These are phyloP conservation scores for Tricholoma sp. DNA, from an alignment of 768 basidiomycete genomes.

Conservation along the genomic window DNA sequence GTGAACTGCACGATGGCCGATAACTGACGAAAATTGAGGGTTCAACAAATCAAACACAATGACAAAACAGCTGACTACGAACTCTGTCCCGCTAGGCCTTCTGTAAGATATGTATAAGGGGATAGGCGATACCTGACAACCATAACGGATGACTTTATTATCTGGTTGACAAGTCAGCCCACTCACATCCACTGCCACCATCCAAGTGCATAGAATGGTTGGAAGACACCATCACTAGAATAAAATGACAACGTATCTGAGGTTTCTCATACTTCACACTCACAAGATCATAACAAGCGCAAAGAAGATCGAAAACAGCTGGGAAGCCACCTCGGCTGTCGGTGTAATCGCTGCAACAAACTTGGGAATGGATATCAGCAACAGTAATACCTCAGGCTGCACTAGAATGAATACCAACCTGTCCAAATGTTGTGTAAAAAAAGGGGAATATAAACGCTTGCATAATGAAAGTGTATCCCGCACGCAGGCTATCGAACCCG, in stretches of 20 bases:
- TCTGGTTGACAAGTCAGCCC: no score
- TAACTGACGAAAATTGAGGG: slow-evolving; percentile 33
- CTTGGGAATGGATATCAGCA: background rate
- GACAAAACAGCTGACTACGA: slow-evolving; percentile 9
- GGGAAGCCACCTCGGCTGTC: slow-evolving; percentile 51
- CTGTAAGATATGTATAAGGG: slow-evolving; percentile 48
- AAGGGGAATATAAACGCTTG: slow-evolving; percentile 52
- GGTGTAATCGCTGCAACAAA: slow-evolving; percentile 59
- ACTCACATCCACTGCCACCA: slow-evolving; percentile 74
- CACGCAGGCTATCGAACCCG: slow-evolving; percentile 48
- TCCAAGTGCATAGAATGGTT: slow-evolving; percentile 54
- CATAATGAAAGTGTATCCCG: slow-evolving; percentile 55
- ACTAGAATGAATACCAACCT: slow-evolving; percentile 11
- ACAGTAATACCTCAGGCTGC: background rate
- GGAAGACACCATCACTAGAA: slow-evolving; percentile 58
- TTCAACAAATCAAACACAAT: background rate
- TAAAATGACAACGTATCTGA: slow-evolving; percentile 16
- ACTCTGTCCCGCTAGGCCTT: slow-evolving; percentile 46
- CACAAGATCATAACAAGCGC: slow-evolving; percentile 41
- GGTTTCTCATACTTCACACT: slow-evolving; percentile 6
- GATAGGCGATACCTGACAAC: slow-evolving; percentile 31
- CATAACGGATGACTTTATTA: background rate
- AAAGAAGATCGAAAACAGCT: slow-evolving; percentile 55
- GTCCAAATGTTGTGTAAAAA: slow-evolving; percentile 60
- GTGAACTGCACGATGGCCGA: slow-evolving; percentile 43